Evolutionary conservation across 2,329 filamentous ascomycete species (phyloP).

Genomic region (Fusarium redolens): DNA sequence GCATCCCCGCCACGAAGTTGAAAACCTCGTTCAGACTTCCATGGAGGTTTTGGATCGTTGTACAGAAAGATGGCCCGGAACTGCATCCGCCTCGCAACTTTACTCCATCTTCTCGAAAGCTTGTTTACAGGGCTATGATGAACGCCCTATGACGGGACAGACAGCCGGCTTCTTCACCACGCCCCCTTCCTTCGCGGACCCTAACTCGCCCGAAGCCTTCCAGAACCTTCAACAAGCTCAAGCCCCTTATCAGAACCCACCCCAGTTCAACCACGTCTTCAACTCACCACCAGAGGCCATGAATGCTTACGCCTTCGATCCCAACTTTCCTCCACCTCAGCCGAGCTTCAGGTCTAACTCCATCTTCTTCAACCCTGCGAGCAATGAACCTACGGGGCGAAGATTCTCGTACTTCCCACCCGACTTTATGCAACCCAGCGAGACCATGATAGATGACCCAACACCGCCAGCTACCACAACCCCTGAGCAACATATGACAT

Average conservation of each 20-base stretch:
- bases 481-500: conserved; percentile 45
- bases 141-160: conserved; percentile 49
- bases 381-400: conserved; percentile 64
- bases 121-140: conserved; percentile 88
- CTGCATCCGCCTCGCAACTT: conserved; percentile 83
- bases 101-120: conserved; percentile 88
- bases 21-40: conserved; percentile 77
- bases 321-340: conserved; percentile 56
- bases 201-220: conserved; percentile 48
- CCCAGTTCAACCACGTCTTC: conserved; percentile 70
- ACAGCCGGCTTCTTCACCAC: conserved; percentile 49
- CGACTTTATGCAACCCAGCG: conserved; percentile 56
- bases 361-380: conserved; percentile 71
- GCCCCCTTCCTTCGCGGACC: conserved; percentile 48
- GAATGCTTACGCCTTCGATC: conserved; percentile 58
- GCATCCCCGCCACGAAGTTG: conserved; percentile 79
- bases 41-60: conserved; percentile 84
- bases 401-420: conserved; percentile 74
- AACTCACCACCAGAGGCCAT: conserved; percentile 66
- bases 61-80: conserved; percentile 91
- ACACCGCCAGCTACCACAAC: conserved; percentile 49
- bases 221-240: conserved; percentile 51
- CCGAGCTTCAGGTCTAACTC: conserved; percentile 74
- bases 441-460: conserved; percentile 50
- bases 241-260: conserved; percentile 58